phyloP scores from a whole-genome alignment of 345 rosid species.

The Ailanthus altissimus region DNA sequence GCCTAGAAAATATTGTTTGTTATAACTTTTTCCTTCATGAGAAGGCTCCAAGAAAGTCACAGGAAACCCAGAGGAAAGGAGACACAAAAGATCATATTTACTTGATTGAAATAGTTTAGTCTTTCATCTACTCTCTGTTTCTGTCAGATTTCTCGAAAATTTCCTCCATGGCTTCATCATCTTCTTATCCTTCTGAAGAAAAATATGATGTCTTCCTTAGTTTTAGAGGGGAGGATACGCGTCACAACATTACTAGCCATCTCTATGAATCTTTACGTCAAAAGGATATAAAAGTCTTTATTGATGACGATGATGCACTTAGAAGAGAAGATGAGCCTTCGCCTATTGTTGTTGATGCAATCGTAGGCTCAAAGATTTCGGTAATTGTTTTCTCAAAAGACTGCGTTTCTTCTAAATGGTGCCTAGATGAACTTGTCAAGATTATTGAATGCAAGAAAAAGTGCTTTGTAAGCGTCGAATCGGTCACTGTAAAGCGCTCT shows the following conservation, averaged over 20 bases:
- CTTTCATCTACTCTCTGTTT: background rate
- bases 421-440: background rate
- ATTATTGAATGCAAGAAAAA: no score
- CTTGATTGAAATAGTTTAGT: no score
- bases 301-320: background rate
- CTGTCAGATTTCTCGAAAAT: background rate
- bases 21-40: no score
- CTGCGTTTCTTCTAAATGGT: rapidly evolving
- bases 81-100: no score
- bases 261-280: background rate
- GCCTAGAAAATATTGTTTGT: no score
- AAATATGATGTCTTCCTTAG: background rate
- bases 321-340: background rate
- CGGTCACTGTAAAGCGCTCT: no score
- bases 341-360: background rate
- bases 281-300: background rate
- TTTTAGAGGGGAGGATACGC: background rate
- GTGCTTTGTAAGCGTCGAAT: no score
- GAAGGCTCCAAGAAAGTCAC: no score
- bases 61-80: no score
- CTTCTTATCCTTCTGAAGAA: background rate
- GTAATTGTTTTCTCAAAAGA: background rate
- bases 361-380: background rate
- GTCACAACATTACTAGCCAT: background rate
- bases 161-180: background rate